Base-by-base conservation (phyloP, 495 filamentous ascomycete genomes). In the Pyrenula aspistea region DNA sequence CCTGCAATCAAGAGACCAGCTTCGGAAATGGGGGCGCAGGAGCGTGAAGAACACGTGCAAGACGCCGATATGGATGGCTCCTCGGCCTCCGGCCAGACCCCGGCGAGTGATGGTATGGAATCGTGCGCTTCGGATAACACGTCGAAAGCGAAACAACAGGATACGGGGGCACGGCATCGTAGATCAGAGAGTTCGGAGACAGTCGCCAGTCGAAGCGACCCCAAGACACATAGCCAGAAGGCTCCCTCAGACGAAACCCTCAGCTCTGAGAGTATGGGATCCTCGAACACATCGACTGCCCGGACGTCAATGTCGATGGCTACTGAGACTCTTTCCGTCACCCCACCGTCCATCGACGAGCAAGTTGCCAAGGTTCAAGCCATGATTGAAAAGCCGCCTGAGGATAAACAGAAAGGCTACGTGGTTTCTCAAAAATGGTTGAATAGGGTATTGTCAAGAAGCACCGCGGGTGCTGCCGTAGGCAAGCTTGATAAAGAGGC, bases 371-470 rank as follows among this genome's bases (percentile, higher is more conserved):
- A 79, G 10, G 87, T 98, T 15, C 70, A 77, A 54, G 74, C 76
- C 19, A 72, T 83, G 51, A 70, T 73, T 54, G 65, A 76, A 51
- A 65, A 70, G 3, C 73, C 77, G 3, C 66, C 84, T 24, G 61
- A 79, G 57, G 87, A 92, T 53, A 84, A 85, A 12, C 81, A 88
- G 59, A 79, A 82, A 59, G 88, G 83, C 24, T 95, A 85, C 62
- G 72, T 95, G 11, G 77, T 98, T 15, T 93, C 92, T 4, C 78
- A 74, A 20, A 69, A 75, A 53, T 98, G 93, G 93, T 74, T 97
- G 22, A 76, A 76, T 49, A 78, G 83, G 36, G 89, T 96, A 1
- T 72, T 86, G 57, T 77, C 85, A 12, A 78, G 89, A 56, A 82
- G 83, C 49, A 69, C 79, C 2, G 78, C 84, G 20, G 66, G 71